A percentile compares a stretch with the other conserved stretches of the same genome.
phyloP scores from a whole-genome alignment of 208 protist species.

The Strigomonas culicis region DNA sequence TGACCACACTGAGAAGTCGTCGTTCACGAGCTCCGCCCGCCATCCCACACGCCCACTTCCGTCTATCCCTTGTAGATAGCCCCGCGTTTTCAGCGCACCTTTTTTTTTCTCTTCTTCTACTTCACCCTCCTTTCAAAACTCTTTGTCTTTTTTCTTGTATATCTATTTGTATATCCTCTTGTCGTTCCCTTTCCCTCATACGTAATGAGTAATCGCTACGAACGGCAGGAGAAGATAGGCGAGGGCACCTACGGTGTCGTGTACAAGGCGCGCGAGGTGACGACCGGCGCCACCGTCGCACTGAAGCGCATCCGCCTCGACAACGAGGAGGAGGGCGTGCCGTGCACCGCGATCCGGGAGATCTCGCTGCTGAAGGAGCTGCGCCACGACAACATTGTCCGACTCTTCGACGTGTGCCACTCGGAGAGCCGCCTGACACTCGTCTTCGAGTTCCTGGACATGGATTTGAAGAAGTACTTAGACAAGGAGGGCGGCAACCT shows the following conservation, averaged over 20 bases:
- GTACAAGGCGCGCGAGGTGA: constrained; percentile 89
- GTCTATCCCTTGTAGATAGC: too few relatives aligned
- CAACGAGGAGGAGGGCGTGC: constrained; percentile 90
- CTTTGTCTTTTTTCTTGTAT: constrained; percentile 4
- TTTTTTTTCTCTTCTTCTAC: not conserved
- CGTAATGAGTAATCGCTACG: constrained; percentile 50
- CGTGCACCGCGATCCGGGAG: constrained; percentile 91
- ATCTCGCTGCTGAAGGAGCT: constrained; percentile 97
- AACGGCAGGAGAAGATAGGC: constrained; percentile 91
- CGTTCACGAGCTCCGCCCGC: too few relatives aligned
- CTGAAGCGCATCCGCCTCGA: constrained; percentile 87
- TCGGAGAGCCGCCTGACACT: constrained; percentile 93
- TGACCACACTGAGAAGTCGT: too few relatives aligned
- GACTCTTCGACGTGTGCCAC: constrained; percentile 95
- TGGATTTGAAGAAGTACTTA: constrained; percentile 97
- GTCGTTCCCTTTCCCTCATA: not conserved
- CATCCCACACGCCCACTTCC: too few relatives aligned
- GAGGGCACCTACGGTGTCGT: constrained; percentile 97
- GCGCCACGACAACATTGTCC: constrained; percentile 93
- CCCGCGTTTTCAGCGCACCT: too few relatives aligned
- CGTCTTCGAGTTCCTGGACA: constrained; percentile 97
- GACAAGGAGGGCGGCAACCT: constrained; percentile 69
- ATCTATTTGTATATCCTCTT: not conserved
- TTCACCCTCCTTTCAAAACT: constrained; percentile 9
- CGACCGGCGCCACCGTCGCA: constrained; percentile 66